Evolutionary conservation across 1,284 basidiomycete species (phyloP).

Genomic region (Schizophyllum amplum): DNA sequence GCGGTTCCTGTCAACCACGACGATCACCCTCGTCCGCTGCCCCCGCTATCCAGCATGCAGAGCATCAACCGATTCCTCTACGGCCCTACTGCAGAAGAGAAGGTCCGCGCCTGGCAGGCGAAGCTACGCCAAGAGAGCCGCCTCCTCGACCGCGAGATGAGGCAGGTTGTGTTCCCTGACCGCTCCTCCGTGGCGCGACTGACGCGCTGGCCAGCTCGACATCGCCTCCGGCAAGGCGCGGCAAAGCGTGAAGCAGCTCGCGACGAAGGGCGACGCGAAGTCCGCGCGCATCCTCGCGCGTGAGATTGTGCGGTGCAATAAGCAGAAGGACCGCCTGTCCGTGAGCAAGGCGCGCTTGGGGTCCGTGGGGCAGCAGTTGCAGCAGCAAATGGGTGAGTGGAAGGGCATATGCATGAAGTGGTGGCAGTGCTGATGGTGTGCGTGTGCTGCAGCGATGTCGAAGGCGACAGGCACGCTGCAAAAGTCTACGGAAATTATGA

Average conservation of each 20-base stretch:
- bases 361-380: conserved; percentile 86
- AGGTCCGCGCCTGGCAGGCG: conserved; percentile 80
- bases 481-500: conserved; percentile 99
- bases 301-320: conserved; percentile 92
- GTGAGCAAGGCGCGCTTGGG: conserved; percentile 91
- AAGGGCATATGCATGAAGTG: too few relatives aligned
- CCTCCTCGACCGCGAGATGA: conserved; percentile 84
- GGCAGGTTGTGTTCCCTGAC: conserved; percentile 60
- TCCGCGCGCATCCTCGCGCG: conserved; percentile 86
- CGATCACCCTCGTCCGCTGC: too few relatives aligned
- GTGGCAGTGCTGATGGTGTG: too few relatives aligned
- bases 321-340: conserved; percentile 89
- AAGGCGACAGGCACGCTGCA: conserved; percentile 97
- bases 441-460: conserved; percentile 93
- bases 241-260: conserved; percentile 82
- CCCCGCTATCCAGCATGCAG: conserved; percentile 53
- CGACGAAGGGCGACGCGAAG: conserved; percentile 87
- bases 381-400: conserved; percentile 84
- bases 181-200: conserved; percentile 11
- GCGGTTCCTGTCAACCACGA: conserved; percentile 6
- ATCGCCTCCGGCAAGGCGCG: conserved; percentile 76
- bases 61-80: conserved; percentile 87
- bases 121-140: conserved; percentile 79
- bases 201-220: conserved; percentile 59
- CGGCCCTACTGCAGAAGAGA: conserved; percentile 91